Percentiles rank a stretch among this genome's conserved stretches.
These are phyloP conservation scores for Chrysochromulina parva DNA, from an alignment of 78 protist genomes.

Conservation along the genomic window DNA sequence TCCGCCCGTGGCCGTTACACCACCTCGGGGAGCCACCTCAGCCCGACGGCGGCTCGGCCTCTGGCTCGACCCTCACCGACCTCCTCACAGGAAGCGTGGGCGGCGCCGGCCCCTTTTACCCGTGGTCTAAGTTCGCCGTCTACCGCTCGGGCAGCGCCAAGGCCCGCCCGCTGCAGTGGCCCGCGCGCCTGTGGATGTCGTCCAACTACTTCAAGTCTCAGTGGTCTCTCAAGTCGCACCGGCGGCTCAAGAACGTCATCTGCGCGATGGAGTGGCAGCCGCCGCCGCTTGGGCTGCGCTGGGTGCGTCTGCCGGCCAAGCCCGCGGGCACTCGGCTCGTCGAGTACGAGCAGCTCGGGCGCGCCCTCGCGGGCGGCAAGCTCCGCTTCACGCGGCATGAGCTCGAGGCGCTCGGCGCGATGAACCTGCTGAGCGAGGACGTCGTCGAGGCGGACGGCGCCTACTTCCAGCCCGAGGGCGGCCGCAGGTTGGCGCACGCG, in stretches of 20 bases:
- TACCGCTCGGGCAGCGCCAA: neutral
- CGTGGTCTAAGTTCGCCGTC: neutral
- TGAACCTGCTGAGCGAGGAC: too few relatives aligned
- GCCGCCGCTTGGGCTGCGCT: neutral
- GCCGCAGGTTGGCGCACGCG: too few relatives aligned
- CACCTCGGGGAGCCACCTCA: neutral
- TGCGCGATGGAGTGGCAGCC: constrained; percentile 57
- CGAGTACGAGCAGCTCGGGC: too few relatives aligned
- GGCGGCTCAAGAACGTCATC: constrained; percentile 62
- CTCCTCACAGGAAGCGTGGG: neutral
- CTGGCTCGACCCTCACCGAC: neutral
- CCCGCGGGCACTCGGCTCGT: too few relatives aligned
- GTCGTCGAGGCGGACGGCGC: too few relatives aligned
- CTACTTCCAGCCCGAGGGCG: too few relatives aligned
- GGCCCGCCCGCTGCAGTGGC: constrained; percentile 41
- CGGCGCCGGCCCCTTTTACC: constrained; percentile 26
- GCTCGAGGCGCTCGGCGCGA: neutral
- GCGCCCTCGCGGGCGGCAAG: too few relatives aligned
- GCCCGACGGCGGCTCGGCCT: neutral
- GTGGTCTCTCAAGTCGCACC: constrained; percentile 55
- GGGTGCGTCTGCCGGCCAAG: neutral
- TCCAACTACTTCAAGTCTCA: constrained; percentile 56
- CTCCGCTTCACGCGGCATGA: neutral
- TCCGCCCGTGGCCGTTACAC: neutral
- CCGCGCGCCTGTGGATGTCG: constrained; percentile 43